Evolutionary conservation across 208 protist genomes (phyloP).

Genomic region (Endotrypanum monterogeii): DNA sequence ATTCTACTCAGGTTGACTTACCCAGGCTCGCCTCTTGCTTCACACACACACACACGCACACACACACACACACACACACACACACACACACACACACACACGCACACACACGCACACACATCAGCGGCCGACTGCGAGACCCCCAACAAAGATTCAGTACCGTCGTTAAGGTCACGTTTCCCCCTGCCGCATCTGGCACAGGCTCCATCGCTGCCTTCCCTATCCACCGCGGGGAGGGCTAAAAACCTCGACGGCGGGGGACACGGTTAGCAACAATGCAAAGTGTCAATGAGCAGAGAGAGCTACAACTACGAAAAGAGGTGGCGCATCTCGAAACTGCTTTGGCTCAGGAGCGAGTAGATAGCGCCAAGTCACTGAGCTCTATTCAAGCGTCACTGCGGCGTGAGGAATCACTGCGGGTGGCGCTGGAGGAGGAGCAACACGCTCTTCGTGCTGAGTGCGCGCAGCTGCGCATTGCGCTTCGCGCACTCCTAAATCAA

Average conservation of each 20-base stretch:
- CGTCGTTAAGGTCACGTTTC: background rate
- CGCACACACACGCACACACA: too few species aligned
- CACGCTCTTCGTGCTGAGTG: slow-evolving; percentile 6
- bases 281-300: background rate
- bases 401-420: slow-evolving; percentile 29
- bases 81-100: too few species aligned
- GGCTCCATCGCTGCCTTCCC: background rate
- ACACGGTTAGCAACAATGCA: too few species aligned
- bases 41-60: too few species aligned
- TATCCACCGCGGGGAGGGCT: background rate
- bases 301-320: slow-evolving; percentile 1
- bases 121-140: slow-evolving; percentile 1
- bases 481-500: slow-evolving; percentile 3
- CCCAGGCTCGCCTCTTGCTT: background rate
- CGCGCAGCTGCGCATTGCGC: slow-evolving; percentile 23
- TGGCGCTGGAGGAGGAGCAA: slow-evolving; percentile 22
- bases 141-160: background rate
- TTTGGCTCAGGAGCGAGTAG: slow-evolving; percentile 21
- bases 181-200: background rate
- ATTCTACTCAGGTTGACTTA: background rate
- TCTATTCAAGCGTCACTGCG: slow-evolving; percentile 23
- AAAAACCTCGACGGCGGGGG: background rate
- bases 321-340: slow-evolving; percentile 9
- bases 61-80: too few species aligned
- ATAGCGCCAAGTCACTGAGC: slow-evolving; percentile 16